These are phyloP conservation scores for Pyrrhoderma noxium DNA, from an alignment of 1,284 basidiomycete species.

Conservation along the genomic window DNA sequence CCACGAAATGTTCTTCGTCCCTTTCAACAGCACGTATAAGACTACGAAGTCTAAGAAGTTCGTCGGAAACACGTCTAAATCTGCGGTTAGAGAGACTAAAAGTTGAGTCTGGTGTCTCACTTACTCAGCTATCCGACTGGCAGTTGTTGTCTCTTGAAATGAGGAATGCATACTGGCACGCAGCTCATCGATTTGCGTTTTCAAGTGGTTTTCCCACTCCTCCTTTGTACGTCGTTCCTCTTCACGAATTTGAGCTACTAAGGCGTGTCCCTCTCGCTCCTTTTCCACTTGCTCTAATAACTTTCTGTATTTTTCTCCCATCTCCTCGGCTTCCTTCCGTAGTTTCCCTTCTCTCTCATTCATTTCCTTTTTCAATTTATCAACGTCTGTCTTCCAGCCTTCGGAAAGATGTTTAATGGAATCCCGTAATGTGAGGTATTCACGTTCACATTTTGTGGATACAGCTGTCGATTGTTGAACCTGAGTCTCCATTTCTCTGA, in stretches of 20 bases:
- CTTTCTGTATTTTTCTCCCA: constrained; percentile 56
- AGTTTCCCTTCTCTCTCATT: constrained; percentile 57
- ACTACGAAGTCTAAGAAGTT: constrained; percentile 57
- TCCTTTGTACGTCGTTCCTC: constrained; percentile 36
- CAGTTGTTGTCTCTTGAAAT: constrained; percentile 45
- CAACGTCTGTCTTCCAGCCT: constrained; percentile 62
- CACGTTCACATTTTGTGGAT: constrained; percentile 72
- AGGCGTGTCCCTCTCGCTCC: constrained; percentile 34
- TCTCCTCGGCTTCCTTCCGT: constrained; percentile 53
- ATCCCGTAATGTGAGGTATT: constrained; percentile 70
- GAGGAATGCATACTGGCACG: constrained; percentile 46
- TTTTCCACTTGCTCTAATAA: constrained; percentile 54
- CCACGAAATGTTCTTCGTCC: constrained; percentile 2
- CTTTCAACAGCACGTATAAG: constrained; percentile 46
- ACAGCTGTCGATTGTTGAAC: constrained; percentile 64
- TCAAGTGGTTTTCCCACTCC: constrained; percentile 35
- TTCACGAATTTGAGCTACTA: constrained; percentile 32
- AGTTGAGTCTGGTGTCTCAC: constrained; percentile 25
- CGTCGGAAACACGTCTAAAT: constrained; percentile 46
- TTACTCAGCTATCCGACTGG: constrained; percentile 54
- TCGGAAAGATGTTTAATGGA: constrained; percentile 62
- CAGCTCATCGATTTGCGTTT: constrained; percentile 33
- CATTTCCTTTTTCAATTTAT: constrained; percentile 63
- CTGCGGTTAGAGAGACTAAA: background rate
- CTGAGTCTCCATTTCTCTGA: constrained; percentile 69